phyloP scores from a whole-genome alignment of 83 land plant species.

The Diphasiastrum complanatum region DNA sequence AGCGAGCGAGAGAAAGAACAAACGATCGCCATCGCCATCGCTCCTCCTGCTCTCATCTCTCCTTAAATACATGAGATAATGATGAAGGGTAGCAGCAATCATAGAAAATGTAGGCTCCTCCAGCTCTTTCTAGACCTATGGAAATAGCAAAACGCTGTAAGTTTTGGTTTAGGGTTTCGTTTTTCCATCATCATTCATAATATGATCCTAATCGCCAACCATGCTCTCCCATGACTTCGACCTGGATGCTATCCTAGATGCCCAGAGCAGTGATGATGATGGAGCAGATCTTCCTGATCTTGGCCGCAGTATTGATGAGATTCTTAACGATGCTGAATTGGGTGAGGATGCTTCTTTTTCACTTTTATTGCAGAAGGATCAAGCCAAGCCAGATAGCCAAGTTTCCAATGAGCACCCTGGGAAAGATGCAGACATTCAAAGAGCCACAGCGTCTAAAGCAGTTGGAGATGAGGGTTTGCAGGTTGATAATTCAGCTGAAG shows the following conservation, averaged over 20 bases:
- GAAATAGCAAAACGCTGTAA: too few species aligned
- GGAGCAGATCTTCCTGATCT: slow-evolving; percentile 12
- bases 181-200: too few species aligned
- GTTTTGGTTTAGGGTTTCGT: too few species aligned
- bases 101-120: too few species aligned
- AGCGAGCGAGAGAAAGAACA: too few species aligned
- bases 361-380: neutral
- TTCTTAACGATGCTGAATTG: slow-evolving; percentile 49
- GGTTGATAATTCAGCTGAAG: neutral
- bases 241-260: slow-evolving; percentile 23
- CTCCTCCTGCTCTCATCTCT: too few species aligned
- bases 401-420: neutral
- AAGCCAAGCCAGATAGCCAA: neutral
- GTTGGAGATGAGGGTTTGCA: neutral
- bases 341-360: slow-evolving; percentile 3
- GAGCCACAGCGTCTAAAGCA: neutral
- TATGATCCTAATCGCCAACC: too few species aligned
- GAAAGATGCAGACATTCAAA: neutral
- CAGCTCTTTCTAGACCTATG: too few species aligned
- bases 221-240: slow-evolving; percentile 5
- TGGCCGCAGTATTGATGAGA: slow-evolving; percentile 63
- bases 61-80: too few species aligned
- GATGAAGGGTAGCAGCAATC: too few species aligned
- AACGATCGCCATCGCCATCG: too few species aligned
- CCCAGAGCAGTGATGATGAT: slow-evolving; percentile 27